Evolutionary conservation across 495 filamentous ascomycete genomes (phyloP), one percentile per base, ranked within the genome.

Genomic region (Aspergillus diversus): DNA sequence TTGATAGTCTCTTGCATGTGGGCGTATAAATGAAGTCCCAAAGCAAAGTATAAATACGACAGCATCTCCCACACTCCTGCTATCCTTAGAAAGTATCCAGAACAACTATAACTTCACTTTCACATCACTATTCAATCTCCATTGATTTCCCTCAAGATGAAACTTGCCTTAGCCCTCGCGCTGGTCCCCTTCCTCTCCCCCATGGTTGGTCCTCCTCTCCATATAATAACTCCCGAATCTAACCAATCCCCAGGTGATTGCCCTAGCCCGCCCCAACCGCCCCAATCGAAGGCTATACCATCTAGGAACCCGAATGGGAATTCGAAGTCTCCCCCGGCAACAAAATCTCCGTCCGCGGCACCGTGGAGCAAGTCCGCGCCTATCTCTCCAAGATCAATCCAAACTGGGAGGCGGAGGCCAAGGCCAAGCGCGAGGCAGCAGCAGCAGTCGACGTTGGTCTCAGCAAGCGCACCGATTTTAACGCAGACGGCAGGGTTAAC

Each of bases 341-440:
- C 3, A 60, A 46, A n/a, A 42, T 60, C 48, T 2, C 39, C 47
- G 57, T 34, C 5, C 47, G 47, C 4, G 57, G 57, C 33, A 43
- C 47, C 1, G 8, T 60, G 17, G 33, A 53, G 47, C 11, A 60
- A 39, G 17, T 43, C 47, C 48, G 48, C 33, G 34, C 12, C 15
- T 5, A 52, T 8, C 46, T 48, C 33, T 21, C 52, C 5, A 33
- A 39, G 16, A 3, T 4, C 11, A 60, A 60, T 21, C 46, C 57
- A 8, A 42, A 53, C 48, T 60, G 48, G 47, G 57, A 60, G 12
- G 57, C n/a, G 6, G 43, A 59, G 5, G 48, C 47, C 31, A 43
- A 21, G 54, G 34, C 27, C 31, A 13, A 43, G 49, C 34, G 33
- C 46, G 16, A 31, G 5, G 13, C 7, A 5, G 31, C 33, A 4